phyloP scores from a whole-genome alignment of 495 filamentous ascomycete species.

The Xanthoparmelia taractica region DNA sequence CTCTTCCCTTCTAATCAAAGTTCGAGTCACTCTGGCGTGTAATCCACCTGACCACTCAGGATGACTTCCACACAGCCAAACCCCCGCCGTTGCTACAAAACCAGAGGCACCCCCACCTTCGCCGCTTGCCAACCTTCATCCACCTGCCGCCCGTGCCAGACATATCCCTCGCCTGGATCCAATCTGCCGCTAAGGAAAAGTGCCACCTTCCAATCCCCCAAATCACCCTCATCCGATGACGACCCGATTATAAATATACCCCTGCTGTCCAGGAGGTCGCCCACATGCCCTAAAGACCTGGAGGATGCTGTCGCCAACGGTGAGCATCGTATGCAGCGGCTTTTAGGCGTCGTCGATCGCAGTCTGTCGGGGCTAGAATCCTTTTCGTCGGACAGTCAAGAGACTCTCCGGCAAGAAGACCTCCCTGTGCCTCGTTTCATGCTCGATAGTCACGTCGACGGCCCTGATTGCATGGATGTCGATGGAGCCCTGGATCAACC shows the following conservation, averaged over 20 bases:
- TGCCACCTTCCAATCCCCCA: slow-evolving; percentile 46
- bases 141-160: slow-evolving; percentile 12
- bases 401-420: slow-evolving; percentile 28
- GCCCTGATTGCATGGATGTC: slow-evolving; percentile 25
- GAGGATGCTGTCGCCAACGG: slow-evolving; percentile 39
- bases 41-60: slow-evolving; percentile 26
- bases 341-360: slow-evolving; percentile 39
- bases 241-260: slow-evolving; percentile 41
- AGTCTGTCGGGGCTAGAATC: slow-evolving; percentile 32
- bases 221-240: slow-evolving; percentile 36
- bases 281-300: slow-evolving; percentile 40
- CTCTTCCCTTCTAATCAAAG: slow-evolving; percentile 12
- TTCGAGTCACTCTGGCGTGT: slow-evolving; percentile 19
- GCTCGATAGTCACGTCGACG: slow-evolving; percentile 15
- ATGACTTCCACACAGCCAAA: slow-evolving; percentile 26
- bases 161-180: slow-evolving; percentile 2
- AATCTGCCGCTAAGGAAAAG: slow-evolving; percentile 39
- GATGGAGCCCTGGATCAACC: slow-evolving; percentile 25
- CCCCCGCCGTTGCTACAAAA: slow-evolving; percentile 27
- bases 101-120: slow-evolving; percentile 16
- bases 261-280: slow-evolving; percentile 43
- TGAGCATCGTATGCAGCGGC: slow-evolving; percentile 43
- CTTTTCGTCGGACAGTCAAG: slow-evolving; percentile 26
- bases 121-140: slow-evolving; percentile 20
- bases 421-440: slow-evolving; percentile 31